Conservation (phyloP, 495 filamentous ascomycete genomes). For the Staphylotrichum longicolle region DNA sequence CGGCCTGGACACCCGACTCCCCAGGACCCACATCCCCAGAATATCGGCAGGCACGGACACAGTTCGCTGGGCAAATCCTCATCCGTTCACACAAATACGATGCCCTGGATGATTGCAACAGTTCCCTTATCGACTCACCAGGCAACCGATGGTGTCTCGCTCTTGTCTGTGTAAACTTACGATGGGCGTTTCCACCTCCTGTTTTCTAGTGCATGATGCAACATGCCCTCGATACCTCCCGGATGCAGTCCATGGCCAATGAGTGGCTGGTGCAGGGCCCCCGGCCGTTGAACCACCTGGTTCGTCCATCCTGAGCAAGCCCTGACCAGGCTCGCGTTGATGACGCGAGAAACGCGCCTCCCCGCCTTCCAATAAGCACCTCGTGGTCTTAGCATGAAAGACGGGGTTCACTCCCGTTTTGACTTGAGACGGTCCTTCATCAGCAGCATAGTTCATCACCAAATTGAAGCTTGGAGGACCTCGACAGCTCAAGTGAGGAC, state of each 20-base stretch:
- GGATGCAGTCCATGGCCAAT: neutral
- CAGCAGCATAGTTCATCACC: no score
- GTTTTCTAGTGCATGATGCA: neutral
- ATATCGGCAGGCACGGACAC: no score
- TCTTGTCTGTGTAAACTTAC: no score
- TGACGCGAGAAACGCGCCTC: conserved; percentile 19
- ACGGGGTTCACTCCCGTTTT: neutral
- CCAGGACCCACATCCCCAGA: neutral
- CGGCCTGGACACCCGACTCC: neutral
- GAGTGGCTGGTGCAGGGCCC: conserved; percentile 10
- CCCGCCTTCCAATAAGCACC: conserved; percentile 7
- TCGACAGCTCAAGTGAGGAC: no score
- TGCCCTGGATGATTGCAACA: no score
- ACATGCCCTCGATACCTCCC: neutral
- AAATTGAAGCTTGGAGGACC: neutral
- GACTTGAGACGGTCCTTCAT: neutral
- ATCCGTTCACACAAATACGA: no score
- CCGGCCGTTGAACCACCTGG: conserved; percentile 4
- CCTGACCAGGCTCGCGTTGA: conserved; percentile 9
- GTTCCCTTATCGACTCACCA: no score
- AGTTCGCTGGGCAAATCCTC: no score
- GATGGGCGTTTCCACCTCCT: no score
- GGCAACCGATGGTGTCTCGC: no score
- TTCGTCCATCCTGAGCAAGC: conserved; percentile 4
- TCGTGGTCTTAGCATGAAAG: conserved; percentile 10